Percentiles rank a stretch among this genome's conserved stretches.
Conservation (phyloP, 2,329 filamentous ascomycete species). For the Sporothrix variecibatus region DNA sequence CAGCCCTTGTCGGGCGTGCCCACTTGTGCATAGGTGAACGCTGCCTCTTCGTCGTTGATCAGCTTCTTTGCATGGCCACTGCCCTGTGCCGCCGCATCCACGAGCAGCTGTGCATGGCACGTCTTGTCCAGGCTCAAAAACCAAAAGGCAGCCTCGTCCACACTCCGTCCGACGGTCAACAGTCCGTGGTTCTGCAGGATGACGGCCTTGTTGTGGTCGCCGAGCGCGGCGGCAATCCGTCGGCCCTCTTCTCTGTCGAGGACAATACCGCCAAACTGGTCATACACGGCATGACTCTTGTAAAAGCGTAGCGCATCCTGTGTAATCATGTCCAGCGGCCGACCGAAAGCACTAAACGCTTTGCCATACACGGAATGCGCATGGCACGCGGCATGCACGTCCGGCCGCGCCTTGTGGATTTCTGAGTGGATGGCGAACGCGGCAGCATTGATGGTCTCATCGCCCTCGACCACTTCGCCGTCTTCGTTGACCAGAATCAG, state of each 20-base stretch:
- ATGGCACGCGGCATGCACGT: conserved; percentile 69
- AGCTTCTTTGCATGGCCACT: conserved; percentile 29
- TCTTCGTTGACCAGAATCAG: conserved; percentile 65
- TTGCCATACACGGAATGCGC: conserved; percentile 65
- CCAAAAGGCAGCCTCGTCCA: conserved; percentile 72
- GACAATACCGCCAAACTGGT: conserved; percentile 53
- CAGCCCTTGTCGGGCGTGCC: conserved; percentile 54
- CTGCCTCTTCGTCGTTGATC: conserved; percentile 42
- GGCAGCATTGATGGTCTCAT: conserved; percentile 62
- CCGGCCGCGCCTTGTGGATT: conserved; percentile 63
- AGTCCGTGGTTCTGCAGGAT: conserved; percentile 72
- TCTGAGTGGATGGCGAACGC: conserved; percentile 71
- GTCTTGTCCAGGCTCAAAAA: conserved; percentile 68
- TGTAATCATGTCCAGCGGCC: conserved; percentile 67
- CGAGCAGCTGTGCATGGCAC: conserved; percentile 66
- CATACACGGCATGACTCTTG: conserved; percentile 65
- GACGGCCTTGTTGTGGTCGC: conserved; percentile 57
- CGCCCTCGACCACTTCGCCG: conserved; percentile 65
- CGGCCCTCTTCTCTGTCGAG: conserved; percentile 64
- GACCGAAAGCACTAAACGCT: conserved; percentile 66
- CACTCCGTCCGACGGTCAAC: conserved; percentile 67
- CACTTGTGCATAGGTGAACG: conserved; percentile 35
- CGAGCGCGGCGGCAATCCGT: conserved; percentile 63
- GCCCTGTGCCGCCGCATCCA: conserved; percentile 51
- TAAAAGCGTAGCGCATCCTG: conserved; percentile 67